Percentiles rank a stretch among this genome's conserved stretches.
These are phyloP conservation scores for Pythium sukuiense DNA, from an alignment of 352 stramenopile genomes.

Conservation along the genomic window DNA sequence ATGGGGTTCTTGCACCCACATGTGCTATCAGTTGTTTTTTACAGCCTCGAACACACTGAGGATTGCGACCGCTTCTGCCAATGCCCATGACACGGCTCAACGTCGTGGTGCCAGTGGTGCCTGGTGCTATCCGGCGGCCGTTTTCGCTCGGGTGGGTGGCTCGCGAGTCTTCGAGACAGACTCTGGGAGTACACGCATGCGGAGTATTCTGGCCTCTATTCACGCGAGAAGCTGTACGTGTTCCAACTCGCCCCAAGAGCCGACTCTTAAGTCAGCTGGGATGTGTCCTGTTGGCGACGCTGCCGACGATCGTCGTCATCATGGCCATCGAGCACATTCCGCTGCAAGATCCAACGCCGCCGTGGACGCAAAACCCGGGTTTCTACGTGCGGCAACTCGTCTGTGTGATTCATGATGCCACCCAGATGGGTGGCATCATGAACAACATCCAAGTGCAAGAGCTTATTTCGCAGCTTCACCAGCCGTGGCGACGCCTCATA, in stretches of 20 bases:
- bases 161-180: neutral
- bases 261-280: too few relatives aligned
- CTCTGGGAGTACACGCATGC: constrained; percentile 7
- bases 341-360: constrained; percentile 5
- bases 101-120: neutral
- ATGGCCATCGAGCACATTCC: neutral
- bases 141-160: too few relatives aligned
- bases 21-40: too few relatives aligned
- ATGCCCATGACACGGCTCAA: too few relatives aligned
- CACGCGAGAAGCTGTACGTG: constrained; percentile 10
- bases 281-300: neutral
- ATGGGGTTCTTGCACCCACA: too few relatives aligned
- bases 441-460: constrained; percentile 24
- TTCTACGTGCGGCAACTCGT: constrained; percentile 36
- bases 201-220: constrained; percentile 13
- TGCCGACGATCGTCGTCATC: neutral
- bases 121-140: too few relatives aligned
- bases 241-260: constrained; percentile 3
- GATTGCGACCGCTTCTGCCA: too few relatives aligned
- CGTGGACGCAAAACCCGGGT: neutral
- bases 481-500: constrained; percentile 16
- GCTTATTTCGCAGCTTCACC: constrained; percentile 29
- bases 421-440: constrained; percentile 20
- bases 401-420: too few relatives aligned
- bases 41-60: too few relatives aligned